Base-by-base conservation (phyloP, 371 early-diverging fungal genomes). In the Syncephalastrum monosporum region DNA sequence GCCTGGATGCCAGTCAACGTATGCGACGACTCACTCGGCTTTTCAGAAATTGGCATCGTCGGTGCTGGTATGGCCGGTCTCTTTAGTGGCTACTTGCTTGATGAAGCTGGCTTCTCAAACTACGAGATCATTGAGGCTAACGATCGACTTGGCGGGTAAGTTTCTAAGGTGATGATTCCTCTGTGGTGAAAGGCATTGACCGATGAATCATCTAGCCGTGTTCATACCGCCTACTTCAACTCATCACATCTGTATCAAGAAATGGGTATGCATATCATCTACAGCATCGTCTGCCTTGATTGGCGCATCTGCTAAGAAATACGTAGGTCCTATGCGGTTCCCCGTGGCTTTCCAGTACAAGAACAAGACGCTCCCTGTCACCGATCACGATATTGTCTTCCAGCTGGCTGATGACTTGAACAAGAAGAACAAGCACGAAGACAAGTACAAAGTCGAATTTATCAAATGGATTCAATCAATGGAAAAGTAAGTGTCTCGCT, bases 31-130 rank as follows among this genome's bases (percentile, higher is more conserved):
- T 50, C 16, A 38, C 14, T 10, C 29, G 33, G 7, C 6, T 10
- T 33, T 21, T 21, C 53, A 67, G 71, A 61, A 45, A 67, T 71
- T 55, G 71, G 71, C 60, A 67, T 71, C 41, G 49, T 71, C 19
- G 71, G 71, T 17, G 71, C 71, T 41, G 71, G 71, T 48, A 67
- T 67, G 65, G 55, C 71, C 16, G 71, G 71, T 47, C 55, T 71
- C 17, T 71, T 71, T 43, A 64, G 65, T 50, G 68, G 58, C 3
- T 59, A 50, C 23, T 51, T 71, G 10, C 55, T 71, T 12, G 68
- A 71, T 19, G 56, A 67, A 52, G 68, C 65, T n/a, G 71, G 68
- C n/a, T 61, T 71, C 41, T 52, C 59, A 13, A 71, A 71, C 23
- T 67, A 67, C 33, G 64, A 69, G 17, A 69, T 71, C 45, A 59